Percentiles rank a stretch among this genome's conserved stretches.
Evolutionary conservation across 2,329 filamentous ascomycete species (phyloP).

Genomic region (Cordyceps pruinosa): DNA sequence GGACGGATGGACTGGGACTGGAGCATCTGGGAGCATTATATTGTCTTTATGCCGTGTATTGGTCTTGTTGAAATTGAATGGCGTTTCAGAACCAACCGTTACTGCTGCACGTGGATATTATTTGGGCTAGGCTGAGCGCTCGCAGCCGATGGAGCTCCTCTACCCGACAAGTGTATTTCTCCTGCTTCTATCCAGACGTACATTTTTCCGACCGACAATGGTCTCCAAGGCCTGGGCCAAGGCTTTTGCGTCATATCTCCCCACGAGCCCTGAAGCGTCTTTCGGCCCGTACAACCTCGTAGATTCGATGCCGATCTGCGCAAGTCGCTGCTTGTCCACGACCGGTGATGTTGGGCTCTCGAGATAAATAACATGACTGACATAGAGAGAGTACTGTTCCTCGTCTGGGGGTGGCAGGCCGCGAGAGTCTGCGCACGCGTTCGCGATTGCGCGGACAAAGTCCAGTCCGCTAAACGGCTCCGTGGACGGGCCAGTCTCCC

Average conservation of each 20-base stretch:
- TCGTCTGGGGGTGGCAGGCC: slow-evolving; percentile 33
- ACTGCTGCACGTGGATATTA: background rate
- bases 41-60: background rate
- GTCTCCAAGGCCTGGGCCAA: slow-evolving; percentile 69
- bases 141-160: background rate
- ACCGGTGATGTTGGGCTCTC: slow-evolving; percentile 62
- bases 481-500: slow-evolving; percentile 70
- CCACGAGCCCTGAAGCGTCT: slow-evolving; percentile 33
- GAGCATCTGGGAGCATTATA: background rate
- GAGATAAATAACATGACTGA: slow-evolving; percentile 78
- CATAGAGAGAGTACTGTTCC: slow-evolving; percentile 57
- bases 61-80: slow-evolving; percentile 1
- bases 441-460: slow-evolving; percentile 73
- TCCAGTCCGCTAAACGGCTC: slow-evolving; percentile 66
- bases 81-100: background rate
- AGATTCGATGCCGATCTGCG: slow-evolving; percentile 64
- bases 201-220: slow-evolving; percentile 56
- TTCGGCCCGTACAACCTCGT: slow-evolving; percentile 69
- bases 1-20: background rate
- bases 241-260: slow-evolving; percentile 68
- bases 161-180: slow-evolving; percentile 38
- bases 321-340: slow-evolving; percentile 61
- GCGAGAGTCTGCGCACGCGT: slow-evolving; percentile 64
- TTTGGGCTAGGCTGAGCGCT: background rate
- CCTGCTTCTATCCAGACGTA: slow-evolving; percentile 31